phyloP scores from a whole-genome alignment of 805 yeast genomes.

The Huiozyma sinensis region DNA sequence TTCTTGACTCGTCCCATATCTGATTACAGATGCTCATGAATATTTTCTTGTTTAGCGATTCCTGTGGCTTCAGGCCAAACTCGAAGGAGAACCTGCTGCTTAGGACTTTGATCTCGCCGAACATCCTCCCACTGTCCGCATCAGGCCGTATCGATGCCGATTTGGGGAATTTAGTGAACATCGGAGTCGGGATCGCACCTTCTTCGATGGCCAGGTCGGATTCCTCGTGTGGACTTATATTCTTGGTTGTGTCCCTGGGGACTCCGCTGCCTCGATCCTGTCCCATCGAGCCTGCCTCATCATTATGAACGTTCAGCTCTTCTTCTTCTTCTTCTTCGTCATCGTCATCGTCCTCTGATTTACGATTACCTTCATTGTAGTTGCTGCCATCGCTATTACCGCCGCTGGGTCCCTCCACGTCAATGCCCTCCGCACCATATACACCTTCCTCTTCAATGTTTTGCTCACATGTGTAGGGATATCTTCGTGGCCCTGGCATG shows the following conservation, averaged over 20 bases:
- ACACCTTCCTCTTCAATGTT: too few relatives aligned
- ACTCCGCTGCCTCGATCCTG: too few relatives aligned
- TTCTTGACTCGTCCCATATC: conserved; percentile 24
- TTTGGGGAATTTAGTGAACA: conserved; percentile 5
- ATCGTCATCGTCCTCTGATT: conserved; percentile 1
- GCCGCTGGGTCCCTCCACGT: too few relatives aligned
- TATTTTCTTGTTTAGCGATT: conserved; percentile 21
- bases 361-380: neutral
- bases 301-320: conserved; percentile 1
- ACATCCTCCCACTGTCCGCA: conserved; percentile 2
- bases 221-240: conserved; percentile 13
- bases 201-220: conserved; percentile 22
- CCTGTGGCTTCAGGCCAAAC: conserved; percentile 9
- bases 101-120: conserved; percentile 21
- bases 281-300: conserved; percentile 1
- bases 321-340: neutral
- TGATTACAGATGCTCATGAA: conserved; percentile 26
- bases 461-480: too few relatives aligned
- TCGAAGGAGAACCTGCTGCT: conserved; percentile 22
- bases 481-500: neutral
- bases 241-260: neutral
- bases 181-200: conserved; percentile 13
- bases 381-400: too few relatives aligned
- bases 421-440: too few relatives aligned
- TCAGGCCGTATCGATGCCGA: neutral